These are phyloP conservation scores for Pholiota microspora DNA, from an alignment of 768 basidiomycete species.

Conservation along the genomic window DNA sequence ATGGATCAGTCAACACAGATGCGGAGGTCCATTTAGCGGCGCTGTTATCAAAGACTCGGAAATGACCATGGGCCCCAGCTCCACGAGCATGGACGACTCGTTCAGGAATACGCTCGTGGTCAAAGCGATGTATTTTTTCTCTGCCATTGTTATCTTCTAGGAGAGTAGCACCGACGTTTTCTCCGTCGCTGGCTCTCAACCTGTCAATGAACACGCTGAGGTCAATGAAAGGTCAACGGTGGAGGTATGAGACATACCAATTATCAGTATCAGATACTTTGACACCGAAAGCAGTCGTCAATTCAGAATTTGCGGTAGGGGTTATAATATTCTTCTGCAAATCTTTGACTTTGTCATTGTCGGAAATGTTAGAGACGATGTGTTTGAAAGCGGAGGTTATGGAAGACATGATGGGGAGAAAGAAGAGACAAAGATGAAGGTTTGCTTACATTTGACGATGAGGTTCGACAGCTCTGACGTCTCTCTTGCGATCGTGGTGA, in stretches of 20 bases:
- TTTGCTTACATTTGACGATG: not conserved
- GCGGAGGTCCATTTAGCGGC: slow-evolving; percentile 74
- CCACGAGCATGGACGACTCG: slow-evolving; percentile 75
- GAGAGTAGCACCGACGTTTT: slow-evolving; percentile 61
- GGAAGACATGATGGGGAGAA: slow-evolving; percentile 19
- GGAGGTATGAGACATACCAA: slow-evolving; percentile 40
- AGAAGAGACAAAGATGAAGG: not conserved
- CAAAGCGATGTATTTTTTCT: slow-evolving; percentile 77
- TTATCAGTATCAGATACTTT: slow-evolving; percentile 61
- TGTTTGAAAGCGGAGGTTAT: slow-evolving; percentile 22
- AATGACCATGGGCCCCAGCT: slow-evolving; percentile 79
- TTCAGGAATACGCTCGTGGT: slow-evolving; percentile 90
- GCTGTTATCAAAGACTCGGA: slow-evolving; percentile 67
- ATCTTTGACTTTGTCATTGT: slow-evolving; percentile 34
- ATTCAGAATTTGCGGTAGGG: slow-evolving; percentile 21
- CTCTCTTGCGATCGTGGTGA: not conserved
- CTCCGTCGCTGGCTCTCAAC: slow-evolving; percentile 50
- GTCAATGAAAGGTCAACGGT: not conserved
- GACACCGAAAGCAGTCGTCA: slow-evolving; percentile 66
- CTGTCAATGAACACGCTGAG: slow-evolving; percentile 28
- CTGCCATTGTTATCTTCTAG: slow-evolving; percentile 78
- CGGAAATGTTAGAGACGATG: slow-evolving; percentile 22
- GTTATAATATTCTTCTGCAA: slow-evolving; percentile 32
- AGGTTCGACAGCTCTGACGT: slow-evolving; percentile 21
- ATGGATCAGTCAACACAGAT: slow-evolving; percentile 68